phyloP scores from a whole-genome alignment of 2,329 filamentous ascomycete genomes.

The Talaromyces sp. region DNA sequence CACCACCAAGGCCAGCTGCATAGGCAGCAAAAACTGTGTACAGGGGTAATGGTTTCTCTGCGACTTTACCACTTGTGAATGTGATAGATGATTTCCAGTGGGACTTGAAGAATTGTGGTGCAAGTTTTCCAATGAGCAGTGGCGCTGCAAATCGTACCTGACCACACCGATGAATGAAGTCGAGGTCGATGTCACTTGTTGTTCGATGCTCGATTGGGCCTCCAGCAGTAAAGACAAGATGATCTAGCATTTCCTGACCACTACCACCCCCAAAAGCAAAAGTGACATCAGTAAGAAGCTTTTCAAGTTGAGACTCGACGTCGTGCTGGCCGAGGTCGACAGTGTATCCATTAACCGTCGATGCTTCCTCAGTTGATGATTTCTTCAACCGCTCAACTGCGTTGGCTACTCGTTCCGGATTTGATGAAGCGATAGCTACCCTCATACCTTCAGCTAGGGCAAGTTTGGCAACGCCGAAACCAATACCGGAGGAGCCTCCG shows the following conservation, averaged over 20 bases:
- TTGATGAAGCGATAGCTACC: slow-evolving; percentile 62
- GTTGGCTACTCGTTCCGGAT: slow-evolving; percentile 46
- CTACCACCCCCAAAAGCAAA: slow-evolving; percentile 19
- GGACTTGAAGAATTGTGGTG: slow-evolving; percentile 43
- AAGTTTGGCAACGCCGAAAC: slow-evolving; percentile 59
- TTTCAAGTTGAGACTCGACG: slow-evolving; percentile 45
- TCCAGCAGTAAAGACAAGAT: slow-evolving; percentile 58
- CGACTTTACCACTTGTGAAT: slow-evolving; percentile 54
- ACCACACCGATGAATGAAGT: slow-evolving; percentile 23
- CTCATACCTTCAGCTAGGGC: slow-evolving; percentile 53
- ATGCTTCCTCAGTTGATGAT: slow-evolving; percentile 35
- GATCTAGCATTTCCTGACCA: slow-evolving; percentile 42
- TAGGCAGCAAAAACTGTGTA: slow-evolving; percentile 31
- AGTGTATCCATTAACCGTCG: slow-evolving; percentile 43
- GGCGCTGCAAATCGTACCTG: slow-evolving; percentile 37
- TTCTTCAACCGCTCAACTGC: slow-evolving; percentile 47
- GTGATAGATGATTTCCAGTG: slow-evolving; percentile 50
- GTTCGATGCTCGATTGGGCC: slow-evolving; percentile 40
- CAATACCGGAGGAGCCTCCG: slow-evolving; percentile 63
- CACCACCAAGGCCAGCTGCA: slow-evolving; percentile 39
- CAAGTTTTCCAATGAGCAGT: slow-evolving; percentile 53
- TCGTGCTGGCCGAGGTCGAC: slow-evolving; percentile 49
- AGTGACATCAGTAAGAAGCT: slow-evolving; percentile 42
- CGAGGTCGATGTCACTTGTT: slow-evolving; percentile 25
- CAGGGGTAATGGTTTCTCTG: slow-evolving; percentile 38